These are phyloP conservation scores for Vigna unguiculata DNA, from an alignment of 306 rosid genomes.

Conservation along the genomic window DNA sequence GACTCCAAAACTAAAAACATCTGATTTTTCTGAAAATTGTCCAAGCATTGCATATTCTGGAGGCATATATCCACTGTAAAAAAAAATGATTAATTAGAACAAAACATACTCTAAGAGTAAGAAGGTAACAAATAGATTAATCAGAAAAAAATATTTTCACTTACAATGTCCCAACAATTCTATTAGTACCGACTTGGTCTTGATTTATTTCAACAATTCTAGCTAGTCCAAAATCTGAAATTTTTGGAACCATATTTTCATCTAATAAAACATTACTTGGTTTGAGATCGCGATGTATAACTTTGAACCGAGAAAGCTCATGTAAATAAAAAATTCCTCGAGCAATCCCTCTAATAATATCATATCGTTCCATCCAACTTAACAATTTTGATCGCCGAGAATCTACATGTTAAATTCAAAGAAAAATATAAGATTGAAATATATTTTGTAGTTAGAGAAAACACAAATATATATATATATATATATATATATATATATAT, in stretches of 20 bases:
- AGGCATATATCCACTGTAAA: background rate
- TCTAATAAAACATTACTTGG: no score
- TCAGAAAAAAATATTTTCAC: background rate
- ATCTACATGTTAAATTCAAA: background rate
- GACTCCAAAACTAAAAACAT: background rate
- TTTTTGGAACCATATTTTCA: no score
- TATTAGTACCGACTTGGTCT: background rate
- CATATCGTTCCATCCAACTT: no score
- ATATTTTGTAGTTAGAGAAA: background rate
- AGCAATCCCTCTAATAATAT: no score
- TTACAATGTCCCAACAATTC: background rate
- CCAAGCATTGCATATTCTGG: background rate
- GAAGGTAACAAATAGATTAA: background rate
- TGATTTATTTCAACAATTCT: slow-evolving; percentile 1
- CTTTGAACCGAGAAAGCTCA: no score
- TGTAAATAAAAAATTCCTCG: no score
- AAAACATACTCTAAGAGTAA: background rate
- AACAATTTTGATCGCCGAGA: background rate
- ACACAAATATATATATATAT: no score
- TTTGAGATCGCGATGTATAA: no score
- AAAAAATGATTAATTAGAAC: background rate
- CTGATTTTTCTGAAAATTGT: background rate
- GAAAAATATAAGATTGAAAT: background rate
- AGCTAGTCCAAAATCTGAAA: no score
- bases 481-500: no score